These are phyloP conservation scores for Bifiguratus adelaidae DNA, from an alignment of 192 early-diverging fungal species.

Conservation along the genomic window DNA sequence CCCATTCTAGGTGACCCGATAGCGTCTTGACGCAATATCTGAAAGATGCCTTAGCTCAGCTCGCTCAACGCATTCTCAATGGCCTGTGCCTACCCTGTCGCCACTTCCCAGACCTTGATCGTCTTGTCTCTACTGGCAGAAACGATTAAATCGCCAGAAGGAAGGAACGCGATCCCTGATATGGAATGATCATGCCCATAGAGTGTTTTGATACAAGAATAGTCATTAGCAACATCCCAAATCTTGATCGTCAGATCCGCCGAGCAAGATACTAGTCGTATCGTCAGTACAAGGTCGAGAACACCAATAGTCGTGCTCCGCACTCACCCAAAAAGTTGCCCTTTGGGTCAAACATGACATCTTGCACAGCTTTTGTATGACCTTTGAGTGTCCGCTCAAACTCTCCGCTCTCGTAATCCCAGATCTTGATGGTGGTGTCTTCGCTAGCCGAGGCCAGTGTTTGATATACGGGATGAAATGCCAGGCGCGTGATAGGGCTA, in stretches of 20 bases:
- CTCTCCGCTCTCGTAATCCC: conserved; percentile 88
- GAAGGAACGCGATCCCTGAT: conserved; percentile 63
- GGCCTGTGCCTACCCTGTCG: conserved; percentile 65
- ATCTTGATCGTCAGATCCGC: conserved; percentile 85
- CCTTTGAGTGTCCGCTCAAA: conserved; percentile 91
- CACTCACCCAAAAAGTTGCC: conserved; percentile 68
- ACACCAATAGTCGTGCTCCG: no score
- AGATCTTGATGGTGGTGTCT: conserved; percentile 87
- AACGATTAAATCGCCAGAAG: conserved; percentile 69
- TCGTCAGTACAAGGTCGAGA: background rate
- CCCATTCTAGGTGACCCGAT: conserved; percentile 81
- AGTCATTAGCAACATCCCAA: conserved; percentile 80
- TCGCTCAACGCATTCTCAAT: no score
- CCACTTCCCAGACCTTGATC: conserved; percentile 76
- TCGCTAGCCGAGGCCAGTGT: conserved; percentile 81
- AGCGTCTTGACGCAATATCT: conserved; percentile 79
- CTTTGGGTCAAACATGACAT: conserved; percentile 75
- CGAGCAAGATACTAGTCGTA: conserved; percentile 27
- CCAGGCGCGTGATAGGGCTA: conserved; percentile 65
- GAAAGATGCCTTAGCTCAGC: no score
- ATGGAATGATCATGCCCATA: conserved; percentile 92
- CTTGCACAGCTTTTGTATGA: conserved; percentile 92
- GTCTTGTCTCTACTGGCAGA: conserved; percentile 90
- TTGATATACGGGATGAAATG: conserved; percentile 81
- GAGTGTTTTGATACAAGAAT: conserved; percentile 74